Conservation (phyloP, 345 rosid genomes). For the Salix koriyanagi region DNA sequence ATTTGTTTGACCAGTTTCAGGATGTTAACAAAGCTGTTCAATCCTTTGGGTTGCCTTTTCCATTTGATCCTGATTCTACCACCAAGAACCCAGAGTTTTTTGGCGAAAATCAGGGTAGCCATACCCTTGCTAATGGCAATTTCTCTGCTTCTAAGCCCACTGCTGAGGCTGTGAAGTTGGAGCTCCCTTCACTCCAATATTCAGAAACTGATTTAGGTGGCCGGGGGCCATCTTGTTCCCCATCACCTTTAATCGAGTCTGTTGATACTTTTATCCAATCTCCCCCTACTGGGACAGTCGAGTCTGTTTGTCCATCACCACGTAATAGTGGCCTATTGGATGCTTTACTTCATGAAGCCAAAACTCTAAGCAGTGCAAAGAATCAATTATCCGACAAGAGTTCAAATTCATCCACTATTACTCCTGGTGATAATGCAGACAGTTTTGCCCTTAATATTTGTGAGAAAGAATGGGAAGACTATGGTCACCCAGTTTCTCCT, state of each 20-base stretch:
- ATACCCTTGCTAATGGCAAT: slow-evolving; percentile 75
- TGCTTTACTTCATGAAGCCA: slow-evolving; percentile 81
- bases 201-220: slow-evolving; percentile 68
- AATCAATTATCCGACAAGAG: slow-evolving; percentile 63
- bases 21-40: slow-evolving; percentile 40
- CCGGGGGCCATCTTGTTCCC: slow-evolving; percentile 62
- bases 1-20: slow-evolving; percentile 48
- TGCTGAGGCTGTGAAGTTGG: slow-evolving; percentile 87
- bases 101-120: slow-evolving; percentile 63
- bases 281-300: slow-evolving; percentile 53
- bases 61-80: slow-evolving; percentile 49
- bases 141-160: slow-evolving; percentile 81
- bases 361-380: slow-evolving; percentile 57
- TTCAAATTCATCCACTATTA: slow-evolving; percentile 52
- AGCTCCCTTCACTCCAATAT: slow-evolving; percentile 99
- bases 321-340: slow-evolving; percentile 86
- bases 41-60: slow-evolving; percentile 48
- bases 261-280: slow-evolving; percentile 79
- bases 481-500: slow-evolving; percentile 53
- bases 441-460: slow-evolving; percentile 43
- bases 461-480: slow-evolving; percentile 60
- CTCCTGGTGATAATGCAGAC: slow-evolving; percentile 52
- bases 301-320: slow-evolving; percentile 55
- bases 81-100: slow-evolving; percentile 40
- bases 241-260: slow-evolving; percentile 63